A percentile compares a stretch with the other conserved stretches of the same genome.
phyloP scores from a whole-genome alignment of 2,329 filamentous ascomycete genomes.

The Fusarium marasasianum region DNA sequence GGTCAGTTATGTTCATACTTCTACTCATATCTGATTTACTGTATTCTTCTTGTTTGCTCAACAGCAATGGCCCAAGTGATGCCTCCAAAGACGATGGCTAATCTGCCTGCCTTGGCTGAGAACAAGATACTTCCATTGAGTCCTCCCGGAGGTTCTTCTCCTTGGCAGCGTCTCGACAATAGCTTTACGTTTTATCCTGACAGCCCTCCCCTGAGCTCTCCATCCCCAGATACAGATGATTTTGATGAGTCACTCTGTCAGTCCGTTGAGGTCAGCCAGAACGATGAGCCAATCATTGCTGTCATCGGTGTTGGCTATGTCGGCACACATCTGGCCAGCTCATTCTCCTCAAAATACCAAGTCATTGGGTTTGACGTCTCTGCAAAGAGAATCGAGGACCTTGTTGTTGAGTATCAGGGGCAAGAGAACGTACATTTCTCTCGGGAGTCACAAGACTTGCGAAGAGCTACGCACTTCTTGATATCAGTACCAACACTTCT shows the following conservation, averaged over 20 bases:
- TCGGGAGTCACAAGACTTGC: constrained; percentile 47
- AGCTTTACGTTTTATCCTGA: constrained; percentile 16
- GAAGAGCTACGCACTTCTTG: constrained; percentile 58
- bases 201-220: constrained; percentile 17
- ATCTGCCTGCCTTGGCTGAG: neutral
- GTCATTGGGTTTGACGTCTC: constrained; percentile 60
- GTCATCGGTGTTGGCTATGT: constrained; percentile 64
- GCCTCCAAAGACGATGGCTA: neutral
- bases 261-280: neutral
- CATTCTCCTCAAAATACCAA: constrained; percentile 52
- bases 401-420: constrained; percentile 42
- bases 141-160: constrained; percentile 1
- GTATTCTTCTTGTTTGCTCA: neutral
- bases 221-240: neutral
- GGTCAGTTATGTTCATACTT: neutral
- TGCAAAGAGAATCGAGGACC: constrained; percentile 45
- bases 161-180: constrained; percentile 11
- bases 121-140: neutral
- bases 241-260: neutral
- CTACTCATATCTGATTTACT: neutral
- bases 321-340: constrained; percentile 56
- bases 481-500: constrained; percentile 63
- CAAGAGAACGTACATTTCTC: constrained; percentile 44
- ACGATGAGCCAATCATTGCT: constrained; percentile 49
- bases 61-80: constrained; percentile 11